These are phyloP conservation scores for Lipomyces chichibuensis DNA, from an alignment of 805 yeast species.

Conservation along the genomic window DNA sequence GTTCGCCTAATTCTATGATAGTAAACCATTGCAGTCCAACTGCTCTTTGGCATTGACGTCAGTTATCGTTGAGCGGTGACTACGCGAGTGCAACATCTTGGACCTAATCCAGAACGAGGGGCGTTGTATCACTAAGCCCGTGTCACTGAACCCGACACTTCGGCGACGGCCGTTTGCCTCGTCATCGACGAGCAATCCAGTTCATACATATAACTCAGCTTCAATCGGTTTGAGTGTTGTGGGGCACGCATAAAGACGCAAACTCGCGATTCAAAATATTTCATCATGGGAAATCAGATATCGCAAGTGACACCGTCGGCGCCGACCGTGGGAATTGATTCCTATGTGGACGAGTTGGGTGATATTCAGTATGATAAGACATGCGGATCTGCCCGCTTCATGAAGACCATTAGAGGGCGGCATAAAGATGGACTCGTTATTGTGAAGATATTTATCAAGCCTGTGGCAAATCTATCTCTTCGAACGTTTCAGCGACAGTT, in stretches of 20 bases:
- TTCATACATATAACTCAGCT: not conserved
- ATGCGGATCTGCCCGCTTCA: slow-evolving; percentile 77
- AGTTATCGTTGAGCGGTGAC: not conserved
- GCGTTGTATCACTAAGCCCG: not conserved
- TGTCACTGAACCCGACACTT: not conserved
- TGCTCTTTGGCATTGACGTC: not conserved
- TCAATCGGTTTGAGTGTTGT: not conserved
- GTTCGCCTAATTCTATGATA: not conserved
- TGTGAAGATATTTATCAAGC: slow-evolving; percentile 82
- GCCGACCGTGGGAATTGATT: slow-evolving; percentile 87
- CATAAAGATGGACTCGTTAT: slow-evolving; percentile 73
- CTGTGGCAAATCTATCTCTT: slow-evolving; percentile 44
- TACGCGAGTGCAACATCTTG: not conserved
- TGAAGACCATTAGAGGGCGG: slow-evolving; percentile 81
- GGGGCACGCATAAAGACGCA: not conserved
- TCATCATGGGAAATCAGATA: slow-evolving; percentile 78
- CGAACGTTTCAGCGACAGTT: slow-evolving; percentile 25
- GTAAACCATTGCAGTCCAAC: not conserved
- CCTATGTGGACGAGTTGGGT: slow-evolving; percentile 80
- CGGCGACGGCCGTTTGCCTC: not conserved
- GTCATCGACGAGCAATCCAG: not conserved
- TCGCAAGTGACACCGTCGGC: slow-evolving; percentile 88
- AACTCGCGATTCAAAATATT: not conserved
- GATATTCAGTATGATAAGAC: slow-evolving; percentile 75
- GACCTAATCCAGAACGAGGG: not conserved